Conservation (phyloP, 2,329 filamentous ascomycete genomes). For the Aspergillus aculeatus region DNA sequence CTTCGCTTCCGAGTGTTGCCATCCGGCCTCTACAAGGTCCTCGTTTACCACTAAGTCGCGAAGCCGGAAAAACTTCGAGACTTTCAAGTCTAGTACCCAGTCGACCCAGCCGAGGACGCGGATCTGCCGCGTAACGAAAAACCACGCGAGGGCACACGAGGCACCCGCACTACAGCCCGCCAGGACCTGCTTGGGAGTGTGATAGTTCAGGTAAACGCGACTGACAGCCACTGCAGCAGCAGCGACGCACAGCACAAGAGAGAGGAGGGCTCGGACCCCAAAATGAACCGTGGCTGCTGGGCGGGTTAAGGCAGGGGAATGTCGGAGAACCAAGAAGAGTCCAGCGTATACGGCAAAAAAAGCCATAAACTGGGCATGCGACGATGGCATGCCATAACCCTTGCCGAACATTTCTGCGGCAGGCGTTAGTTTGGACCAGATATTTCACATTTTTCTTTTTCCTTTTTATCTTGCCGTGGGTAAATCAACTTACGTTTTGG, state of each 20-base stretch:
- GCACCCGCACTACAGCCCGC: constrained; percentile 72
- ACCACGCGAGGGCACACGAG: constrained; percentile 75
- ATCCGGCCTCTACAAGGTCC: constrained; percentile 86
- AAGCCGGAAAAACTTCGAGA: constrained; percentile 67
- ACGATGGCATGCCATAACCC: constrained; percentile 96
- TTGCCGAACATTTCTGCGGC: constrained; percentile 70
- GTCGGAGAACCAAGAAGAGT: constrained; percentile 80
- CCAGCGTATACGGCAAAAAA: constrained; percentile 85
- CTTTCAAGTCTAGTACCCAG: constrained; percentile 67
- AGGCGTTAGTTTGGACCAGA: neutral
- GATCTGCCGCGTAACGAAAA: constrained; percentile 64
- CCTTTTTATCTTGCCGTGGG: neutral
- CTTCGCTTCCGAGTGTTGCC: constrained; percentile 80
- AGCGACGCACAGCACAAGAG: constrained; percentile 58
- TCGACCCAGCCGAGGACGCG: constrained; percentile 68
- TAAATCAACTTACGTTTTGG: constrained; percentile 63
- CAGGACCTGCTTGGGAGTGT: constrained; percentile 84
- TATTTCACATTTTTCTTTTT: no score
- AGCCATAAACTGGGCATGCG: constrained; percentile 90
- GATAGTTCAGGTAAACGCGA: constrained; percentile 87
- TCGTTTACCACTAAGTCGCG: constrained; percentile 84
- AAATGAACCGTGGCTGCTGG: constrained; percentile 42
- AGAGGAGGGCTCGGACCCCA: constrained; percentile 59
- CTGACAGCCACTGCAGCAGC: constrained; percentile 74
- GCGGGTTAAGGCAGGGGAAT: constrained; percentile 57